Evolutionary conservation across 805 yeast species (phyloP), one percentile per base, ranked within the genome.

Genomic region (Metschnikowia bowlesiae): DNA sequence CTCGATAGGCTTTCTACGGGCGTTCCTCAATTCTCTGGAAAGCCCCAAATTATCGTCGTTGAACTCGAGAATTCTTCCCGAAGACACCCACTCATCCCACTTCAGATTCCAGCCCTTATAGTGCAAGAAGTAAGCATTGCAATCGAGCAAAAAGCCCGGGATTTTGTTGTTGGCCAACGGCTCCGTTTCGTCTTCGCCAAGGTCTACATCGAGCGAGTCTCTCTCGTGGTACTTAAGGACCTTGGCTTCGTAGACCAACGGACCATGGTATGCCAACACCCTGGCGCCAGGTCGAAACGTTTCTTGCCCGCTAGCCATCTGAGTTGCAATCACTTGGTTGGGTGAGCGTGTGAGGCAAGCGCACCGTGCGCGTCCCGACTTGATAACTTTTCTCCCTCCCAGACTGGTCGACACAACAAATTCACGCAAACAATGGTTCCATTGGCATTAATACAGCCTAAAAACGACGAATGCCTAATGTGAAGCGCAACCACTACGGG

Each of bases 81-180:
- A 66, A 1, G 80, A 78, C 1, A 92, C 92, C 99, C 99, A 92
- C 66, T 92, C 99, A 64, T 92, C 98, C 96, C 97, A 92, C 51
- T 90, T 83, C 14, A 84, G 68, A 62, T 91, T 92, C 99, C 99
- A 92, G 2, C 99, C 98, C 58, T 85, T 86, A 67, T 92, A 92
- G 63, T 94, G 99, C 14, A 92, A 81, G 57, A 74, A 83, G 67
- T 82, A 91, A 31, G 83, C 62, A 42, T 65, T 57, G n/a, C 54
- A 50, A 4, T 61, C 66, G 6, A 57, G 50, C 34, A 66, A 53
- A n/a, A 61, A 59, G 13, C 57, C 63, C 11, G 68, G 70, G 37
- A 65, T 52, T 14, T 62, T 60, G 53, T 59, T 56, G 18, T 62
- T 64, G 18, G 69, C 71, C 11, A 70, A 60, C 5, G 72, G 65